Percentiles rank a stretch among this genome's conserved stretches.
Conservation (phyloP, 106 monocot genomes). For the Narthecium ossifragum region DNA sequence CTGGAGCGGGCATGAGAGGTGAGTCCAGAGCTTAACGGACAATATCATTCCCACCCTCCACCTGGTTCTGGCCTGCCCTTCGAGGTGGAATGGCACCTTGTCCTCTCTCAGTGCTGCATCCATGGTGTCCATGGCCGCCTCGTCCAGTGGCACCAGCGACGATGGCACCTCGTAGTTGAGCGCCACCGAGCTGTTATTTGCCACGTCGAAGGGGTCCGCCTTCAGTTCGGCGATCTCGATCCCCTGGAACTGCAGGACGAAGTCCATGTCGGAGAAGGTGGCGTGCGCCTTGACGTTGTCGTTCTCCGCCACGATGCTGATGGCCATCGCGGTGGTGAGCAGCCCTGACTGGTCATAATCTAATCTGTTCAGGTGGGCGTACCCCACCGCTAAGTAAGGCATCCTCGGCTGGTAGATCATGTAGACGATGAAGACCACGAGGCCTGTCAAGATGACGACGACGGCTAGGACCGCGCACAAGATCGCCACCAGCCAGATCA, state of each 20-base stretch:
- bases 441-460: conserved; percentile 25
- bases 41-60: conserved; percentile 28
- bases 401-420: conserved; percentile 22
- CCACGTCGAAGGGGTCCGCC: conserved; percentile 20
- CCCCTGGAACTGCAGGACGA: conserved; percentile 22
- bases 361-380: conserved; percentile 18
- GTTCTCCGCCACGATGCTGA: conserved; percentile 27
- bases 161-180: conserved; percentile 24
- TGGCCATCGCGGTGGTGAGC: conserved; percentile 6
- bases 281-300: conserved; percentile 21
- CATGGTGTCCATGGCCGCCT: conserved; percentile 8
- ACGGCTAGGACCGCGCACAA: conserved; percentile 16
- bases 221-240: conserved; percentile 20
- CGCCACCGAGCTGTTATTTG: conserved; percentile 9
- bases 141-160: conserved; percentile 9
- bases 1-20: conserved; percentile 20
- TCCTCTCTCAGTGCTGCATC: conserved; percentile 11
- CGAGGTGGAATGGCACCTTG: conserved; percentile 17
- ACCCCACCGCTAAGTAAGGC: conserved; percentile 18
- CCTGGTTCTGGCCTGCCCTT: conserved; percentile 25
- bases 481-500: conserved; percentile 23
- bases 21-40: conserved; percentile 25
- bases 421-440: conserved; percentile 27
- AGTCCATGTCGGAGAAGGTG: conserved; percentile 17
- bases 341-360: conserved; percentile 13